Percentiles rank a stretch among this genome's conserved stretches.
These are phyloP conservation scores for Sporobolomyces pararoseus DNA, from an alignment of 768 basidiomycete species.

Conservation along the genomic window DNA sequence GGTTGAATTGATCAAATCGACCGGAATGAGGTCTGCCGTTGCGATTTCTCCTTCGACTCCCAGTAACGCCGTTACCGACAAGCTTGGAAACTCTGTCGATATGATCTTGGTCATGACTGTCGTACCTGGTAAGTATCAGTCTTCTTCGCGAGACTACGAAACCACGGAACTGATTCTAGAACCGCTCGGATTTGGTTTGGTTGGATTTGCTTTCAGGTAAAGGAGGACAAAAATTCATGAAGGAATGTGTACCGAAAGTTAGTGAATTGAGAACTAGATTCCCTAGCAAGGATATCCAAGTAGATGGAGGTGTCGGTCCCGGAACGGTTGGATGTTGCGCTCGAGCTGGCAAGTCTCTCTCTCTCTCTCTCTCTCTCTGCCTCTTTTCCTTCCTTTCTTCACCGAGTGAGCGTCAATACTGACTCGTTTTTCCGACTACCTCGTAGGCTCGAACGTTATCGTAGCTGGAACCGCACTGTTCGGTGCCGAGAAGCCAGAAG, in stretches of 20 bases:
- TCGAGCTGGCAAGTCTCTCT: slow-evolving; percentile 63
- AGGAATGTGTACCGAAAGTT: slow-evolving; percentile 88
- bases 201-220: too few relatives aligned
- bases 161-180: too few relatives aligned
- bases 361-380: slow-evolving; percentile 28
- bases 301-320: slow-evolving; percentile 95
- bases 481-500: slow-evolving; percentile 67
- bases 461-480: slow-evolving; percentile 98
- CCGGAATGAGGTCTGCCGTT: slow-evolving; percentile 87
- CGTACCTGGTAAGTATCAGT: slow-evolving; percentile 63
- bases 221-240: slow-evolving; percentile 94
- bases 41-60: slow-evolving; percentile 96
- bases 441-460: slow-evolving; percentile 96
- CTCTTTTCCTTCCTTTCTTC: too few relatives aligned
- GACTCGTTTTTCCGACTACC: too few relatives aligned
- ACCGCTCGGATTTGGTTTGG: too few relatives aligned
- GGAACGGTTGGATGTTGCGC: slow-evolving; percentile 84
- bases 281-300: slow-evolving; percentile 92
- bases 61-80: slow-evolving; percentile 78
- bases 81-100: slow-evolving; percentile 75
- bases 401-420: too few relatives aligned
- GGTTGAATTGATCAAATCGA: slow-evolving; percentile 72
- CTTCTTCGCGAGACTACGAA: too few relatives aligned
- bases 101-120: slow-evolving; percentile 99
- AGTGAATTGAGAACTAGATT: slow-evolving; percentile 82